Conservation (phyloP, 805 yeast species). For the Zygoascus tannicola region DNA sequence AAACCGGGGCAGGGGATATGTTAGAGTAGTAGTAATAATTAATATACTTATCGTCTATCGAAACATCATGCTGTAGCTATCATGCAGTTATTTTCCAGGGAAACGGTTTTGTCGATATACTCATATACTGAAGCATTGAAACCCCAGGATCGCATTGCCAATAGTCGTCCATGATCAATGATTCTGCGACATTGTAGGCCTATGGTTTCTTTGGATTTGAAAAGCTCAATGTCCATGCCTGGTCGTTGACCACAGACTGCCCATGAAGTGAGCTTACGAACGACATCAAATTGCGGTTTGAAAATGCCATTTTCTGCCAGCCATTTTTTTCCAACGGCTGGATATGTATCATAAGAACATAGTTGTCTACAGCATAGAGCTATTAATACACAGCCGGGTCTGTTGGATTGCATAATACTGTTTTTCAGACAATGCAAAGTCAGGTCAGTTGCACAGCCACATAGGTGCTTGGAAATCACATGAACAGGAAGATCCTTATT, state of each 20-base stretch:
- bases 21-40: no score
- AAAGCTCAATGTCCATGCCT: slow-evolving; percentile 29
- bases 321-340: slow-evolving; percentile 38
- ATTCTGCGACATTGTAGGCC: slow-evolving; percentile 66
- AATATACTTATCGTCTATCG: no score
- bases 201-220: slow-evolving; percentile 37
- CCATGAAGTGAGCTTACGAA: slow-evolving; percentile 74
- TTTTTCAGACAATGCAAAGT: slow-evolving; percentile 57
- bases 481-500: slow-evolving; percentile 19
- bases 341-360: slow-evolving; percentile 51
- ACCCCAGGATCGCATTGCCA: slow-evolving; percentile 33
- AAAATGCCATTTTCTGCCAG: slow-evolving; percentile 26
- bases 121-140: slow-evolving; percentile 39
- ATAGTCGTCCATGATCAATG: slow-evolving; percentile 62
- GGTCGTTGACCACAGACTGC: slow-evolving; percentile 64
- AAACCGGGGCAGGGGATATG: no score
- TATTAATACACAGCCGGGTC: slow-evolving; percentile 50
- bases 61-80: no score
- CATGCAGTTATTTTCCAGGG: slow-evolving; percentile 64
- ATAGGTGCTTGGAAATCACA: slow-evolving; percentile 77
- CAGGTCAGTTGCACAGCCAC: slow-evolving; percentile 91
- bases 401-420: slow-evolving; percentile 13
- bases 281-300: slow-evolving; percentile 27
- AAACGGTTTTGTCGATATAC: slow-evolving; percentile 48
- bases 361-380: slow-evolving; percentile 94